Percentiles rank a stretch among this genome's conserved stretches.
These are phyloP conservation scores for Xylaria sp. DNA, from an alignment of 2,329 filamentous ascomycete genomes.

Conservation along the genomic window DNA sequence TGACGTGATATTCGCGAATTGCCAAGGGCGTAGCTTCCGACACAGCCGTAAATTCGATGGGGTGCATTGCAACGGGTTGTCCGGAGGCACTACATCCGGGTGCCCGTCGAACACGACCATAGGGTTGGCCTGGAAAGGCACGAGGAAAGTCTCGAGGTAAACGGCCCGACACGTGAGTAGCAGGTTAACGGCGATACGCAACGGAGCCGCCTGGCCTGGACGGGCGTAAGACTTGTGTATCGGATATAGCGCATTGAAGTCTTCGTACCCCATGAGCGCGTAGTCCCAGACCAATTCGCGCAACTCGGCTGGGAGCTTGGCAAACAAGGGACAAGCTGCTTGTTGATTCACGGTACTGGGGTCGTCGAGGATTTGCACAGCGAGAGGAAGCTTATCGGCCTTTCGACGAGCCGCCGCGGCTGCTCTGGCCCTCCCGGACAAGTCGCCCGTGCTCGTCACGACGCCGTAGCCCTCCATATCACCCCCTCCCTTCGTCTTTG, in stretches of 20 bases:
- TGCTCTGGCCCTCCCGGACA: slow-evolving; percentile 6
- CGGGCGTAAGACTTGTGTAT: slow-evolving; percentile 25
- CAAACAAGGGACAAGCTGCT: slow-evolving; percentile 28
- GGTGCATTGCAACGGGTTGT: slow-evolving; percentile 26
- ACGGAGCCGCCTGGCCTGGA: slow-evolving; percentile 35
- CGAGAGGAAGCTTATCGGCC: slow-evolving; percentile 25
- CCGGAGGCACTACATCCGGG: slow-evolving; percentile 27
- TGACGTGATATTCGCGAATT: slow-evolving; percentile 37
- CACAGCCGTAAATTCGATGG: slow-evolving; percentile 11
- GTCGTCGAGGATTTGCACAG: slow-evolving; percentile 26
- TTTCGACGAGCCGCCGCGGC: slow-evolving; percentile 5
- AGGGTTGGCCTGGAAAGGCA: slow-evolving; percentile 37
- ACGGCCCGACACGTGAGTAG: slow-evolving; percentile 37
- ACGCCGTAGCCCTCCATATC: not conserved
- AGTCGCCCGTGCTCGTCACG: slow-evolving; percentile 4
- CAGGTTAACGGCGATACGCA: slow-evolving; percentile 32
- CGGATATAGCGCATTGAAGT: slow-evolving; percentile 26
- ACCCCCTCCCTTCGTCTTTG: not conserved
- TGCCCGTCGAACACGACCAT: slow-evolving; percentile 34
- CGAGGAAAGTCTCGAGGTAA: slow-evolving; percentile 38
- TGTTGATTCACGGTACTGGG: slow-evolving; percentile 29
- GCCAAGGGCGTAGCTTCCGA: slow-evolving; percentile 35
- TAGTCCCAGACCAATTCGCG: slow-evolving; percentile 38
- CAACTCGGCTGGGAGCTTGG: slow-evolving; percentile 35
- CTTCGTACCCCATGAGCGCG: slow-evolving; percentile 33